Conservation (phyloP, 116 monocot species). For the Thalassia testudinum region DNA sequence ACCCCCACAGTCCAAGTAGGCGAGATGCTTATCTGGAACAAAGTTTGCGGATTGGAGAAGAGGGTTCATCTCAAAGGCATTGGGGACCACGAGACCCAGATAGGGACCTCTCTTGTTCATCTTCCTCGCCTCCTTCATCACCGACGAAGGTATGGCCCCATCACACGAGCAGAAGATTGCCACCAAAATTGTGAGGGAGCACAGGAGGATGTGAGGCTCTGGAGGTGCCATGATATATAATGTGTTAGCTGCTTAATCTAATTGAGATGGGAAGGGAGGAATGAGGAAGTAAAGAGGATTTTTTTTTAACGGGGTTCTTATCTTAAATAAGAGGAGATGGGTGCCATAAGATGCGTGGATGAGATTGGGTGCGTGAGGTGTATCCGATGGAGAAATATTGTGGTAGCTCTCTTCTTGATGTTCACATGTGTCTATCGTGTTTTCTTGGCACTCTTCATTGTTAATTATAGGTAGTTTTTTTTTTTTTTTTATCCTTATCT, state of each 20-base stretch:
- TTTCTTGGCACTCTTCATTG: too few relatives aligned
- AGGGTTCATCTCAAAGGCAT: constrained; percentile 55
- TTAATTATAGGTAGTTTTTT: too few relatives aligned
- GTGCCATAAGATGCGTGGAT: too few relatives aligned
- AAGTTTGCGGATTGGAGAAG: constrained; percentile 30
- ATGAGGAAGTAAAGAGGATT: neutral
- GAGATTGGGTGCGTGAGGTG: too few relatives aligned
- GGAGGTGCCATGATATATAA: neutral
- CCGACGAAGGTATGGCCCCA: constrained; percentile 2
- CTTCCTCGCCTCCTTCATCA: neutral
- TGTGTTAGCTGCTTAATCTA: neutral
- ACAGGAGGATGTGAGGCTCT: neutral
- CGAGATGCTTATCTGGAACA: constrained; percentile 2
- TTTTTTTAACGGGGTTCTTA: neutral
- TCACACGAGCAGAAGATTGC: neutral
- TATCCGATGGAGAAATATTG: neutral
- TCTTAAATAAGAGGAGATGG: too few relatives aligned
- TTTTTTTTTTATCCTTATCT: too few relatives aligned
- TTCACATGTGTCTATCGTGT: too few relatives aligned
- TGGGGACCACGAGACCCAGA: constrained; percentile 46
- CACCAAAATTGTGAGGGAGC: neutral
- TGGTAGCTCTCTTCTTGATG: neutral
- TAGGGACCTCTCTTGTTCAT: constrained; percentile 31
- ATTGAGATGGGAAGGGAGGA: neutral
- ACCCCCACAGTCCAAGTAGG: constrained; percentile 47